These are phyloP conservation scores for Entomophthora muscae DNA, from an alignment of 371 early-diverging fungal species.

Conservation along the genomic window DNA sequence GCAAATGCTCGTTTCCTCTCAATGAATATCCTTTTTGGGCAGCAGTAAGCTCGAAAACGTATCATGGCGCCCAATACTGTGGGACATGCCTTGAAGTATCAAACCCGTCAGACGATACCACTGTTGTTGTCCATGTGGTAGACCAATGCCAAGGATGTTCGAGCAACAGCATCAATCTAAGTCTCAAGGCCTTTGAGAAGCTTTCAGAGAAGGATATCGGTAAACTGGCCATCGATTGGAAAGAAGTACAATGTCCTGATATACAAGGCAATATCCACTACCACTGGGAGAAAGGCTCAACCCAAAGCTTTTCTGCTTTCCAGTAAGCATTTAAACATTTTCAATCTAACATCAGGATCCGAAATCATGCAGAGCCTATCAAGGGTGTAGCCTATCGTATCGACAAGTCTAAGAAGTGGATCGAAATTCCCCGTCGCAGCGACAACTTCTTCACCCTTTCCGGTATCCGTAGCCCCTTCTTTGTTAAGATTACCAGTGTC, in stretches of 20 bases:
- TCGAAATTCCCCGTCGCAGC: not conserved
- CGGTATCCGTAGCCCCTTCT: not conserved
- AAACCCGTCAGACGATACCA: not conserved
- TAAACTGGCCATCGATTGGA: not conserved
- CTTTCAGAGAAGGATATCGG: not conserved
- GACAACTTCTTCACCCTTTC: slow-evolving; percentile 6
- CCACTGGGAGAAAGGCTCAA: not conserved
- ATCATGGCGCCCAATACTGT: not conserved
- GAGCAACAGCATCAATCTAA: not conserved
- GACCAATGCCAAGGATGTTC: slow-evolving; percentile 4
- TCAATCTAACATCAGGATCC: not conserved
- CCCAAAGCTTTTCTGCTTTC: not conserved
- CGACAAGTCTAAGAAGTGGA: not conserved
- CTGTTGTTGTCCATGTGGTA: not conserved
- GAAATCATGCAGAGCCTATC: not conserved
- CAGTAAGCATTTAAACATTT: slow-evolving; percentile 6
- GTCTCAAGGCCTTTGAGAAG: not conserved
- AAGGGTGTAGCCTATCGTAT: not conserved
- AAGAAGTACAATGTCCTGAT: slow-evolving; percentile 2
- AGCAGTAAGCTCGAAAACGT: not conserved
- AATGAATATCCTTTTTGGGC: not conserved
- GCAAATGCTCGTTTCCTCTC: slow-evolving; percentile 3
- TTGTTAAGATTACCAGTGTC: not conserved
- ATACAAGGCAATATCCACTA: not conserved
- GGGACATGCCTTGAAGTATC: not conserved